Evolutionary conservation across 306 rosid genomes (phyloP).

Genomic region (Rosa persica): DNA sequence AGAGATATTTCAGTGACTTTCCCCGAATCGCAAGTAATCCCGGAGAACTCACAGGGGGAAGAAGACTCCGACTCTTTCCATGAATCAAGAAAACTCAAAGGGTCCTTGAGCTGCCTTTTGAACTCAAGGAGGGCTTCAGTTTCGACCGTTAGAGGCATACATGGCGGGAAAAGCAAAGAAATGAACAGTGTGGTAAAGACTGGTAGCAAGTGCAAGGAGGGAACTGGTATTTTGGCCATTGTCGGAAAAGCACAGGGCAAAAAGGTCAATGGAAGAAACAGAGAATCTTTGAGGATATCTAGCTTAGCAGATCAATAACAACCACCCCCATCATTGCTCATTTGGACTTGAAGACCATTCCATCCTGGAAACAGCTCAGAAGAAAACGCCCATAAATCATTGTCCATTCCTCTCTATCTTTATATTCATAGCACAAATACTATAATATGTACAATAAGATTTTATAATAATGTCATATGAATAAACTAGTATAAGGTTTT

Average conservation of each 20-base stretch:
- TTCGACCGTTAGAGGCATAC: constrained; percentile 45
- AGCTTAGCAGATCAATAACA: constrained; percentile 24
- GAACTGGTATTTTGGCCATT: constrained; percentile 46
- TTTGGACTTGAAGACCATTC: constrained; percentile 30
- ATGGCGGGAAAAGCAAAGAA: constrained; percentile 47
- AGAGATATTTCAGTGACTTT: constrained; percentile 60
- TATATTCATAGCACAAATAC: neutral
- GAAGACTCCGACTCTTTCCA: constrained; percentile 53
- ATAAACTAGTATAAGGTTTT: constrained; percentile 17
- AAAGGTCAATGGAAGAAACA: constrained; percentile 24
- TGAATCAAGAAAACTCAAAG: constrained; percentile 48
- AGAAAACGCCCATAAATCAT: constrained; percentile 30
- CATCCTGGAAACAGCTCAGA: constrained; percentile 37
- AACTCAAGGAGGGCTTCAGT: constrained; percentile 58
- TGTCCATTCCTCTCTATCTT: neutral
- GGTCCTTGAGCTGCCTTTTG: constrained; percentile 69
- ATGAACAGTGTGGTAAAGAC: constrained; percentile 20
- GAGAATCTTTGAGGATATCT: constrained; percentile 3
- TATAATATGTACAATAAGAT: neutral
- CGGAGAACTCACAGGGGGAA: constrained; percentile 62
- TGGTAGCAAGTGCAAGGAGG: constrained; percentile 25
- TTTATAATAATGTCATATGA: neutral
- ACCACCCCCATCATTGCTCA: constrained; percentile 27
- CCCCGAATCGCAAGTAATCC: constrained; percentile 59
- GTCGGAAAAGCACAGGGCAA: constrained; percentile 30